Evolutionary conservation across 148 eudicot species (phyloP).

Genomic region (Silene uniflora): DNA sequence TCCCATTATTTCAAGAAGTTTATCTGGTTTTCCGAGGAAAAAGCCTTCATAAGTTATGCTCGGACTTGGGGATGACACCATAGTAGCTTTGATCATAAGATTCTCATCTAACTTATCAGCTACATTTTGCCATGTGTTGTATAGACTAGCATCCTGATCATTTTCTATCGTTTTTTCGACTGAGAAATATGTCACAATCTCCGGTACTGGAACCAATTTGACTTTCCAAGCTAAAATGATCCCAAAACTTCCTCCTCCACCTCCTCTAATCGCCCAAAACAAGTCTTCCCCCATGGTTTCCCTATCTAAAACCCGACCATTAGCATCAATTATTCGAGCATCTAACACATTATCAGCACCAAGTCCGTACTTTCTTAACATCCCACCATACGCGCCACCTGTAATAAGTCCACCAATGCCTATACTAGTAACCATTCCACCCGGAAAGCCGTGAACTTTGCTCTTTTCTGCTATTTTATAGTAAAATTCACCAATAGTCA

Average conservation of each 20-base stretch:
- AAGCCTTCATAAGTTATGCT: constrained; percentile 11
- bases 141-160: constrained; percentile 1
- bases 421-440: constrained; percentile 14
- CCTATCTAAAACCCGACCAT: constrained; percentile 10
- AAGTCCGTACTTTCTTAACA: constrained; percentile 22
- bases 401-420: constrained; percentile 22
- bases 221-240: constrained; percentile 14
- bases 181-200: constrained; percentile 16
- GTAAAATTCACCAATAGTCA: constrained; percentile 8
- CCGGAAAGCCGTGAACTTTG: constrained; percentile 18
- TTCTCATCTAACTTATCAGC: constrained; percentile 19
- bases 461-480: constrained; percentile 2
- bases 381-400: constrained; percentile 18
- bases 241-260: constrained; percentile 18
- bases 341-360: constrained; percentile 22
- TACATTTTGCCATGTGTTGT: constrained; percentile 21
- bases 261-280: constrained; percentile 24
- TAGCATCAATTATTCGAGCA: constrained; percentile 12
- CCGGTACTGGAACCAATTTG: constrained; percentile 13
- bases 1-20: constrained; percentile 16
- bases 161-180: background rate
- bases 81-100: constrained; percentile 16
- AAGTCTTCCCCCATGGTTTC: constrained; percentile 21
- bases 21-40: constrained; percentile 15
- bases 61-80: background rate